Base-by-base conservation (phyloP, 108 stramenopile species). In the Cyclotella cryptica region DNA sequence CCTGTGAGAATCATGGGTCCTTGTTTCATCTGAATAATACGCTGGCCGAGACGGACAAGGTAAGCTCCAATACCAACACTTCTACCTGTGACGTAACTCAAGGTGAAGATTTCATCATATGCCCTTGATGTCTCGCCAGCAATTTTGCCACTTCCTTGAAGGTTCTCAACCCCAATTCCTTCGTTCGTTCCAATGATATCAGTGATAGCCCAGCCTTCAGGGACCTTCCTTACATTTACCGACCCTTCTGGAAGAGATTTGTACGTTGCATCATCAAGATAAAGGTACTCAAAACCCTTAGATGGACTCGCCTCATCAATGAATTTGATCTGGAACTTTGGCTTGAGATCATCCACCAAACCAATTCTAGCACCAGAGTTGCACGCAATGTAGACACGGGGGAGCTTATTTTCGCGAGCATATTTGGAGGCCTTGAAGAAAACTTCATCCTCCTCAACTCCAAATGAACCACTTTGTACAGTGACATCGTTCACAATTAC, bases 281-380 rank as follows among this genome's bases (percentile, higher is more conserved):
- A 98, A 35, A 99, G 85, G 88, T 99, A 99, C 66, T 99, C 93
- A 72, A 98, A 97, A 64, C 98, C 98, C 86, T 95, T 94, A 58
- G 87, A 72, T 43, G 98, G 97, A 81, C 86, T 96, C 35, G 79
- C 79, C 19, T 83, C 73, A 74, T 98, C 97, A 68, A 89, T 85
- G 81, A 98, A 98, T 70, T 97, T 97, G 77, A 98, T 89, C 51
- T 97, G 88, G 88, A 99, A 87, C 92, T 95, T 96, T 26, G 87
- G 86, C 87, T 99, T 99, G 81, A 99, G 89, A 72, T 97, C 97
- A 49, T 99, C 97, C 18, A 97, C 96, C 66, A 99, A 95, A 57
- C 98, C 98, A 81, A 99, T 99, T 45, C 98, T 92, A 17, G 98
- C 98, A 51, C 98, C 96, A 61, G 97, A 96, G 85, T 98, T 98